Evolutionary conservation across 2,329 filamentous ascomycete species (phyloP), one percentile per base, ranked within the genome.

Genomic region (Penicillium sp.): DNA sequence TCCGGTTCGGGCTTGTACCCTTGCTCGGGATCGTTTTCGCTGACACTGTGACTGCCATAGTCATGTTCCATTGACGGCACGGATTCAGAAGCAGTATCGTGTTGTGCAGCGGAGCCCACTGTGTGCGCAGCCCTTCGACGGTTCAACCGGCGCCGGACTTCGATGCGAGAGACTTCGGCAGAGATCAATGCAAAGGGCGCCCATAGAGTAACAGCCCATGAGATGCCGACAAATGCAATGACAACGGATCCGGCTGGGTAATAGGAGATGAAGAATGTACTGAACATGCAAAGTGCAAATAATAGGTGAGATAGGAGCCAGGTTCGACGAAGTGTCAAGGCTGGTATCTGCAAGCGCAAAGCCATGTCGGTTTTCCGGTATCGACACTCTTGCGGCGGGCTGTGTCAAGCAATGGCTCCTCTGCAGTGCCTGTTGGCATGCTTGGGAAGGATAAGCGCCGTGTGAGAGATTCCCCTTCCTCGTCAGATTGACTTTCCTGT

Each of bases 121-220:
- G 51, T 35, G n/a, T 54, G 53, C 18, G 9, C 7, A 34, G 8
- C n/a, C 31, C 14, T 34, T 11, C 68, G 69, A 18, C 74, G 69
- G 22, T 72, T 67, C 10, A 75, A 71, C 18, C 81, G 76, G 42
- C 77, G 74, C 39, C 83, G 78, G 22, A 85, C 82, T 63, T 95
- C 87, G 5, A 89, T 84, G 50, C 84, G 86, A 50, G 86, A 87
- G 52, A 97, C 90, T 67, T 97, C 91, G 4, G 88, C 88, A 37
- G 88, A 89, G 64, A 97, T 96, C 58, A 97, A 86, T 31, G 91
- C 90, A 73, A 91, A 97, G 0, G 91, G 91, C 0, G 90, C 91
- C 91, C 91, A 97, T 22, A 94, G 80, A 1, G 89, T 89, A 60
- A 96, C 74, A 18, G 90, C 89, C 91, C 91, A 97, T 1, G 88